Evolutionary conservation across 2,329 filamentous ascomycete genomes (phyloP), one percentile per base, ranked within the genome.

Genomic region (Colletotrichum horii): DNA sequence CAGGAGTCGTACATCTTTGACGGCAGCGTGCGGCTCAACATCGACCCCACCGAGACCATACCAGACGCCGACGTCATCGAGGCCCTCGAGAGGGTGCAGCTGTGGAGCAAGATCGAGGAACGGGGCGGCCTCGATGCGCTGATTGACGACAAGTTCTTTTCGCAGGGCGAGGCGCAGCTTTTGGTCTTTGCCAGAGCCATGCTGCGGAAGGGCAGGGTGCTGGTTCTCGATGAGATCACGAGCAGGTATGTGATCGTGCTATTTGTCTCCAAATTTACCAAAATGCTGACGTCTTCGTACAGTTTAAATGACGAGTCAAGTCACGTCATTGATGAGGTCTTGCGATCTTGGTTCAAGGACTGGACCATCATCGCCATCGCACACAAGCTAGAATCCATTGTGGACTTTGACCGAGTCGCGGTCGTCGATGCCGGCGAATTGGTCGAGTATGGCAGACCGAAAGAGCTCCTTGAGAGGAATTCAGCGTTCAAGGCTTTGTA

Each of bases 1-100:
- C 89, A 91, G 81, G 89, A 91, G 66, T 83, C 88, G 1, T 87
- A 89, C 78, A 82, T 89, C 30, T 83, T 91, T 4, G 84, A 84
- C 7, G 88, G 86, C 24, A 87, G 82, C 0, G 82, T 91, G 3
- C 84, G 88, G 4, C 78, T 83, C 16, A 91, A 91, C 28, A 80
- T 88, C 2, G 89, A 91, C 75, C 88, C 89, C 0, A 77, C 79
- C 19, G 78, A 78, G 8, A 78, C 77, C 6, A 80, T 82, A 43
- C 79, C 83, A 1, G 85, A 90, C 58, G 82, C 83, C 12, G 81
- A 82, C 1, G 85, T 90, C 72, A 82, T 85, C 43, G 77, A 82
- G 14, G 88, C 87, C 0, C 81, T 92, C 6, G 79, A 83, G 12
- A 85, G 85, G 58, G 87, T 90, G 0, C 83, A 86, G 16, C 79